Conservation (phyloP, 2,329 filamentous ascomycete genomes). For the Trichoderma cornu-damae region DNA sequence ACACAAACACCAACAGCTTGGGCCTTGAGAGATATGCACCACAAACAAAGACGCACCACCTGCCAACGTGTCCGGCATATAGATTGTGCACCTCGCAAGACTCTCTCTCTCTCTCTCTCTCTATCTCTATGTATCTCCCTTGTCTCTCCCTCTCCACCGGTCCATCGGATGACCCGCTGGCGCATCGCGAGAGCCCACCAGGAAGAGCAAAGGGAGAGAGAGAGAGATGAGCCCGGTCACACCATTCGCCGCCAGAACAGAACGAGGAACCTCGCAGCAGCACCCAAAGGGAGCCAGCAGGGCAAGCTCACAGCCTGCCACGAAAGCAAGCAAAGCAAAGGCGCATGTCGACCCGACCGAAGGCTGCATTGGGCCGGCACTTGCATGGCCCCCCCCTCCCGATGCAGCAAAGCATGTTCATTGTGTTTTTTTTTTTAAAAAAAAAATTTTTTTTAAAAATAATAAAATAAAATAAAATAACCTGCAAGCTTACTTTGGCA, state of each 20-base stretch:
- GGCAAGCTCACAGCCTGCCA: constrained; percentile 34
- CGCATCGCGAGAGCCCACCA: constrained; percentile 18
- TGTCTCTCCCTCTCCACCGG: too few relatives aligned
- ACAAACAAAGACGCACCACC: background rate
- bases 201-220: too few relatives aligned
- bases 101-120: too few relatives aligned
- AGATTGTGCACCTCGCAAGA: constrained; percentile 6
- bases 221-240: constrained; percentile 8
- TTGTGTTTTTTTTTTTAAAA: too few relatives aligned
- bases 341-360: constrained; percentile 26
- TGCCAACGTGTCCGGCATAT: constrained; percentile 19
- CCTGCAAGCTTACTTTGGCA: too few relatives aligned
- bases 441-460: too few relatives aligned
- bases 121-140: too few relatives aligned
- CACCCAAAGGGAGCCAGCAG: too few relatives aligned
- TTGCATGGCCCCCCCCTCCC: constrained; percentile 18
- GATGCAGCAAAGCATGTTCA: constrained; percentile 18
- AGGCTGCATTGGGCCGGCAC: constrained; percentile 20
- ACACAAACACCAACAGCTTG: background rate
- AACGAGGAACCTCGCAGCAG: constrained; percentile 17
- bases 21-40: background rate
- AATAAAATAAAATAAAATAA: too few relatives aligned
- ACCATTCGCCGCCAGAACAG: constrained; percentile 12
- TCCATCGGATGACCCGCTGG: constrained; percentile 17
- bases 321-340: constrained; percentile 38